These are phyloP conservation scores for Geotrichum histeridarum DNA, from an alignment of 1,139 yeast species.

Conservation along the genomic window DNA sequence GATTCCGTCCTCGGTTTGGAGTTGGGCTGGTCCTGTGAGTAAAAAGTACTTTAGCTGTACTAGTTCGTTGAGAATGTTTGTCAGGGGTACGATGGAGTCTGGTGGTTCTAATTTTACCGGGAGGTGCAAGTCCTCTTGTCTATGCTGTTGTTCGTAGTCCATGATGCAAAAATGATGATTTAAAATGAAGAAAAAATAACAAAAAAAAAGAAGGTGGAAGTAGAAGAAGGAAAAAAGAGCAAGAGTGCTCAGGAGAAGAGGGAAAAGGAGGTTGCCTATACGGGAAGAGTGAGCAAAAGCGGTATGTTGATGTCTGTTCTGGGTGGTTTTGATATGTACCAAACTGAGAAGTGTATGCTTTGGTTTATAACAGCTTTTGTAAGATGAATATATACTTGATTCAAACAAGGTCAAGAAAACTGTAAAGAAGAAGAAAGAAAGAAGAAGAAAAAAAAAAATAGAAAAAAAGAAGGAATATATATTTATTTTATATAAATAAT, in stretches of 20 bases:
- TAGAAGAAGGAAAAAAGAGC: not conserved
- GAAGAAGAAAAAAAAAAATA: not conserved
- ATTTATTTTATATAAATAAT: too few species aligned
- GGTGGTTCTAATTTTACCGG: not conserved
- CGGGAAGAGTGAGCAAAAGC: too few species aligned
- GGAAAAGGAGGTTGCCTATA: too few species aligned
- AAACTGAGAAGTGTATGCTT: too few species aligned
- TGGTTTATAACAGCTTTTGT: too few species aligned
- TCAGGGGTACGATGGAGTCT: conserved; percentile 12
- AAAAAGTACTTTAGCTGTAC: conserved; percentile 19
- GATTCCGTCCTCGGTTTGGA: conserved; percentile 16
- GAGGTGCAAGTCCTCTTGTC: not conserved
- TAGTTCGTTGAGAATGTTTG: conserved; percentile 16
- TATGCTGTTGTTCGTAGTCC: not conserved
- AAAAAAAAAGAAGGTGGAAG: not conserved
- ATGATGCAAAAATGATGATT: not conserved
- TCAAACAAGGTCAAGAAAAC: too few species aligned
- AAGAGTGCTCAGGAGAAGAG: not conserved
- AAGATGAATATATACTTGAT: too few species aligned
- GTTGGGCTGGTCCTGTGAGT: conserved; percentile 19
- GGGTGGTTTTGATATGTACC: too few species aligned
- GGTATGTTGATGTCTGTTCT: too few species aligned
- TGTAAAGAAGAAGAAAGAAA: too few species aligned
- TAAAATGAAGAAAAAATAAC: not conserved
- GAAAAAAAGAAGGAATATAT: not conserved